A percentile compares a stretch with the other conserved stretches of the same genome.
These are phyloP conservation scores for Camillea tinctor DNA, from an alignment of 2,329 filamentous ascomycete species.

Conservation along the genomic window DNA sequence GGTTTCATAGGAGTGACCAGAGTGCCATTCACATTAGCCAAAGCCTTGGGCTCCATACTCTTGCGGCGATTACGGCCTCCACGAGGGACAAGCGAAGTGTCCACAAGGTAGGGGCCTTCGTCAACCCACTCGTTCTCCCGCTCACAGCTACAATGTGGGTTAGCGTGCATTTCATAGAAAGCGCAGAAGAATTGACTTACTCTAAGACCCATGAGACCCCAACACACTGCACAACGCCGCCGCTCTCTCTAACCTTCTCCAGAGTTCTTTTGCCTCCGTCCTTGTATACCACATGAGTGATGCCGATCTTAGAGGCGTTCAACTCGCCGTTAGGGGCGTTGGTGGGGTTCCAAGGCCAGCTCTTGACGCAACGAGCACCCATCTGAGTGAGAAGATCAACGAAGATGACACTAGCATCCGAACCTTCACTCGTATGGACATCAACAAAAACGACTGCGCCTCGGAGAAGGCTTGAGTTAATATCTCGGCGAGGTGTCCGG, in stretches of 20 bases:
- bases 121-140: slow-evolving; percentile 75
- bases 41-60: slow-evolving; percentile 74
- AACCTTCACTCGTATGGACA: slow-evolving; percentile 78
- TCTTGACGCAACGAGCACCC: slow-evolving; percentile 76
- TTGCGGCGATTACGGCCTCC: slow-evolving; percentile 72
- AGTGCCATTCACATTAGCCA: slow-evolving; percentile 68
- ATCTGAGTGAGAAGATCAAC: slow-evolving; percentile 76
- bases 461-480: slow-evolving; percentile 55
- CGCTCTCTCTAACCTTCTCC: slow-evolving; percentile 72
- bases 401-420: slow-evolving; percentile 78
- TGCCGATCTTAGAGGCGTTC: slow-evolving; percentile 58
- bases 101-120: slow-evolving; percentile 67
- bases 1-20: slow-evolving; percentile 47
- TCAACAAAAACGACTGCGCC: slow-evolving; percentile 81
- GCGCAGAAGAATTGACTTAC: slow-evolving; percentile 49
- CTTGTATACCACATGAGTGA: slow-evolving; percentile 89
- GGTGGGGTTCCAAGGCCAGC: slow-evolving; percentile 70
- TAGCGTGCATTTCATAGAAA: slow-evolving; percentile 21
- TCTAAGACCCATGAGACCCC: slow-evolving; percentile 87
- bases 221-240: slow-evolving; percentile 78
- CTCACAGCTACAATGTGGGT: slow-evolving; percentile 59
- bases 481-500: slow-evolving; percentile 53
- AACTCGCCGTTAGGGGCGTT: slow-evolving; percentile 36
- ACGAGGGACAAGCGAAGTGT: slow-evolving; percentile 65
- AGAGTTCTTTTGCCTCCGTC: slow-evolving; percentile 79